phyloP scores from a whole-genome alignment of 768 basidiomycete species.

The Tylopilus intermedius region DNA sequence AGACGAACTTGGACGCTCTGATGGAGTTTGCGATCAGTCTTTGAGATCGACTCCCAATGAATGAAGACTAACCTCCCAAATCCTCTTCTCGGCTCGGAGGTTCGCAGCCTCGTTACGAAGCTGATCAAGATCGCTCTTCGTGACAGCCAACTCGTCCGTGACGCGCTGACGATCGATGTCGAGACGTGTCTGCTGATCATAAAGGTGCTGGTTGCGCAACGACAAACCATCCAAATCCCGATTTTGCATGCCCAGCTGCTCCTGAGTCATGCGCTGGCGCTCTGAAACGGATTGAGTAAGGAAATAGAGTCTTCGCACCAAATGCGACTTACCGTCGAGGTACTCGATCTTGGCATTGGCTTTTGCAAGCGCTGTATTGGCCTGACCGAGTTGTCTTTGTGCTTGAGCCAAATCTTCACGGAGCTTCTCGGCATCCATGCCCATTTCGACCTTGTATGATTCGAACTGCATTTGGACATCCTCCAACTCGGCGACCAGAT shows the following conservation, averaged over 20 bases:
- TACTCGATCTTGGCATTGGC: slow-evolving; percentile 79
- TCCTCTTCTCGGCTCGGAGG: slow-evolving; percentile 87
- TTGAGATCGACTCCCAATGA: too few relatives aligned
- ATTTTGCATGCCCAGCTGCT: slow-evolving; percentile 57
- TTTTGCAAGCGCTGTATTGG: slow-evolving; percentile 69
- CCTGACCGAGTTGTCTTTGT: slow-evolving; percentile 63
- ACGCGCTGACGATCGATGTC: slow-evolving; percentile 73
- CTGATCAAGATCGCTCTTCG: slow-evolving; percentile 63
- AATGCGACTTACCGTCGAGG: slow-evolving; percentile 53
- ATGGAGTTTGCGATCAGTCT: slow-evolving; percentile 6
- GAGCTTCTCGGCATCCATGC: slow-evolving; percentile 64
- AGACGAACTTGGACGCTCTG: slow-evolving; percentile 78
- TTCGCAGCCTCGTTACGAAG: slow-evolving; percentile 83
- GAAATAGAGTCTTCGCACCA: too few relatives aligned
- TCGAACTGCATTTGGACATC: slow-evolving; percentile 80
- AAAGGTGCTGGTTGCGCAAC: slow-evolving; percentile 67
- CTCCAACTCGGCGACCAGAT: slow-evolving; percentile 55
- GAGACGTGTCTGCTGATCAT: slow-evolving; percentile 66
- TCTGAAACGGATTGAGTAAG: slow-evolving; percentile 37
- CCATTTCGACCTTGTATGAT: slow-evolving; percentile 74
- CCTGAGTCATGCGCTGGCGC: slow-evolving; percentile 65
- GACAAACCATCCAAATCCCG: slow-evolving; percentile 62
- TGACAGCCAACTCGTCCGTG: slow-evolving; percentile 57
- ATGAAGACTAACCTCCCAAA: slow-evolving; percentile 71
- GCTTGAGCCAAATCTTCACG: slow-evolving; percentile 64